Base-by-base conservation (phyloP, 1,284 basidiomycete species). In the Cryptococcus amylolentus region DNA sequence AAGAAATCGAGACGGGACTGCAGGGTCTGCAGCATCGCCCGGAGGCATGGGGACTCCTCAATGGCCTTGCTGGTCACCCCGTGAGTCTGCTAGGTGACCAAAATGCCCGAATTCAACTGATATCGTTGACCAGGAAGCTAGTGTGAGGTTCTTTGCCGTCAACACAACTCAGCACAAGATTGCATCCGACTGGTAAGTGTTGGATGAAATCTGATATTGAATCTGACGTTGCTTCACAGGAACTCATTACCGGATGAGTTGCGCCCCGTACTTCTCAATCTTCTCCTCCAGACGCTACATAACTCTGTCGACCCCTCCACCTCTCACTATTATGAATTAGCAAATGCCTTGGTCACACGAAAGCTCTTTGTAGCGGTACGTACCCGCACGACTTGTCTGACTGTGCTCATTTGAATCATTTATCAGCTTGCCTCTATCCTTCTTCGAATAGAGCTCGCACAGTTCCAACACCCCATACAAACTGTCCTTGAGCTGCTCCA, bases 131-230 rank as follows among this genome's bases (percentile, higher is more conserved):
- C 42, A 76, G 62, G 87, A 92, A 73, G 80, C 82, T 49, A 89
- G 89, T 66, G 89, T 93, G 8, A 87, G 91, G 69, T 94, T 93
- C 81, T 93, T 91, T 70, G 89, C 90, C 5, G 91, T 91, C 5
- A 90, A 93, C 70, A 94, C 89, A 0, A 84, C 88, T 1, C 89
- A 92, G 70, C 88, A 92, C 59, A 94, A 94, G 82, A 90, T 93
- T 65, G 85, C 88, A 18, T 80, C 91, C 61, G 91, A 93, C 70
- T 91, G 90, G 90, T 91, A 68, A 64, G 85, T 73, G 51, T 18
- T 18, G 18, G 6, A 40, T 26, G 18, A 13, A 13, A 26, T 27
- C 18, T 20, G 14, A 23, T 8, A 16, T 4, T 20, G 47, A 52
- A 16, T 31, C n/a, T 42, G 10, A 37, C 27, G 27, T 44, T 31